Evolutionary conservation across 305 asterid genomes (phyloP), one percentile per base, ranked within the genome.

Genomic region (Petunia hybrid): DNA sequence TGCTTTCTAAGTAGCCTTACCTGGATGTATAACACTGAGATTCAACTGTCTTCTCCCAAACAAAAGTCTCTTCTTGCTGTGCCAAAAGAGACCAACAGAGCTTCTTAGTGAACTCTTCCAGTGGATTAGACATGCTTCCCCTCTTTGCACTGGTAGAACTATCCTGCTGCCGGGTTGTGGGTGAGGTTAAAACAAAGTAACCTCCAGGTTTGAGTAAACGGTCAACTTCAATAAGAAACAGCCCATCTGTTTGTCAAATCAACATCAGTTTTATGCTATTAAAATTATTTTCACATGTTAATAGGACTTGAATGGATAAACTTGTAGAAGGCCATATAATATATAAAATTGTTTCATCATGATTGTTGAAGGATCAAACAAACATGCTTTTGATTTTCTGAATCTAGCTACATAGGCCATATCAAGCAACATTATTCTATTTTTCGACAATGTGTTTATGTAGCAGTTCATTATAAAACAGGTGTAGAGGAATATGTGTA

Each of bases 121-220:
- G 81, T 77, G 93, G 91, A 85, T 86, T 84, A 74, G 90, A 57
- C 68, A 63, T 60, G 74, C 87, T 86, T 83, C 91, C 97, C 85
- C 89, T 92, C 84, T 85, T 90, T 80, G 81, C 36, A 77, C 42
- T 56, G 66, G 65, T 39, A 42, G 91, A 86, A 85, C 85, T 86
- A 80, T 86, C 91, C 67, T 91, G 95, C 77, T 85, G 91, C 82
- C 84, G 86, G 85, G 91, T 90, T 84, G 85, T 85, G 71, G 97
- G 95, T 70, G 97, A 91, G 82, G 97, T 94, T 86, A 96, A 84
- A 78, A 94, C 98, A 85, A 96, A 85, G 91, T 92, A 96, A 83
- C 98, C 98, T 85, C 99, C 99, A 8, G 99, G 99, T 89, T 87
- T 94, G 87, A 94, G 97, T 80, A 95, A 80, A 86, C 99, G 93